Conservation (phyloP, 768 basidiomycete species). For the Nidularia sp. region DNA sequence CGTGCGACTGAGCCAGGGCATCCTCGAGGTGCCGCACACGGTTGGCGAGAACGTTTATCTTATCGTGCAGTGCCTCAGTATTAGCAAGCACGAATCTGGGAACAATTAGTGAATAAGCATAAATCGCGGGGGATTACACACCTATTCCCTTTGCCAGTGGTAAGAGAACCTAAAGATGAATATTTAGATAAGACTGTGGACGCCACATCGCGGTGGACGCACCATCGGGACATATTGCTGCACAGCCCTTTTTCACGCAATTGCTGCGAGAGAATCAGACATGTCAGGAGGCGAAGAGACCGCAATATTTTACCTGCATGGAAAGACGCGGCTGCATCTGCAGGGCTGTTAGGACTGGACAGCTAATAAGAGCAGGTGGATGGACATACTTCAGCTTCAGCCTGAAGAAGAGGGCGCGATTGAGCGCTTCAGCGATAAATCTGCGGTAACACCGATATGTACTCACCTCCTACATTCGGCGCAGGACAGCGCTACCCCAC, state of each 20-base stretch:
- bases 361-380: conserved; percentile 5
- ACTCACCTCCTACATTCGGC: conserved; percentile 66
- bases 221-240: conserved; percentile 68
- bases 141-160: conserved; percentile 74
- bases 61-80: conserved; percentile 66
- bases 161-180: conserved; percentile 49
- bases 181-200: no score
- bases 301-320: conserved; percentile 45
- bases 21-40: conserved; percentile 70
- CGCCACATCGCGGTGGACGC: conserved; percentile 2
- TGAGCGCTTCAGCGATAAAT: conserved; percentile 5
- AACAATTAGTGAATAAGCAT: conserved; percentile 1
- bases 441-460: neutral
- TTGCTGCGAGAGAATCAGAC: conserved; percentile 26
- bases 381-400: conserved; percentile 60
- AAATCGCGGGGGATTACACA: conserved; percentile 14
- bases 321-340: conserved; percentile 64
- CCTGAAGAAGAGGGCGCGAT: conserved; percentile 25
- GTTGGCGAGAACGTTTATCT: conserved; percentile 54
- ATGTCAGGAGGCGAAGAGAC: conserved; percentile 2
- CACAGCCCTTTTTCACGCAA: conserved; percentile 55
- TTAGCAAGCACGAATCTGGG: conserved; percentile 67
- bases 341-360: conserved; percentile 8
- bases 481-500: conserved; percentile 55
- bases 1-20: conserved; percentile 52